A percentile compares a stretch with the other conserved stretches of the same genome.
These are phyloP conservation scores for peach (Prunus persica) DNA, from an alignment of 306 rosid genomes.

Conservation along the genomic window Prunus_persica_NCBIv2 NC_034009.1:33878001-33878500, in stretches of 20 bases:
- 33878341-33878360: background rate
- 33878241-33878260: background rate
- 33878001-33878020: conserved; percentile 33
- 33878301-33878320: background rate
- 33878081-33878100: conserved; percentile 5
- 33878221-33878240: background rate
- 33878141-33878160: conserved; percentile 7
- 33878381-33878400: too few relatives aligned
- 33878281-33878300: background rate
- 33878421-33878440: background rate
- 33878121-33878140: conserved; percentile 6
- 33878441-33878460: background rate
- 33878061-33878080: background rate
- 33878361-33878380: background rate
- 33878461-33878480: too few relatives aligned
- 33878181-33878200: conserved; percentile 5
- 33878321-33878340: background rate
- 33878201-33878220: background rate
- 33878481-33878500: background rate
- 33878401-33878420: too few relatives aligned
- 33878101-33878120: conserved; percentile 2
- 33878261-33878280: background rate
- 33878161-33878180: conserved; percentile 26
- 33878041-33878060: conserved; percentile 7
- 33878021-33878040: conserved; percentile 32